Base-by-base conservation (phyloP, 2,329 filamentous ascomycete species). In the Onygena corvina region DNA sequence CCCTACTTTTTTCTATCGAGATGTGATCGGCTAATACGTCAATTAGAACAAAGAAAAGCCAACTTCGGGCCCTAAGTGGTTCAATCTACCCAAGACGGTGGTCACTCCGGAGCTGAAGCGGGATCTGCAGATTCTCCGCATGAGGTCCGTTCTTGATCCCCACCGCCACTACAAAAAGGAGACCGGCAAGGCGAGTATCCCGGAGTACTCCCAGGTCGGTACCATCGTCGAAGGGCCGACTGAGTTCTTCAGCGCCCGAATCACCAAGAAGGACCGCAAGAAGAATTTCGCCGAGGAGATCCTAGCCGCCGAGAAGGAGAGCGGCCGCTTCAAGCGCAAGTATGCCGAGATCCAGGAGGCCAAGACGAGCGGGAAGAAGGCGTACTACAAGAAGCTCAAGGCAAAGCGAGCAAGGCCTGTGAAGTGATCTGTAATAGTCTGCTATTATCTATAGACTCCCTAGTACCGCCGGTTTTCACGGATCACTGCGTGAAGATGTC, bases 121-220 rank as follows among this genome's bases (percentile, higher is more conserved):
- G 57, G 90, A 98, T 63, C 73, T 95, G 46, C 88, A 95, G 66
- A 73, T 96, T 8, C 72, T 98, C 52, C 82, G 86, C 56, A 90
- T 95, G 83, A 81, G 92, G 64, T 83, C 81, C 50, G 82, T 94
- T 16, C 74, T 96, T 18, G 90, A 96, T 57, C 82, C 88, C 0
- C 90, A 96, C 64, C 76, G 84, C 46, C 84, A 90, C 60, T 94
- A 94, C 73, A 93, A 90, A 65, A 96, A 95, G 66, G 82, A 90
- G 47, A 77, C 71, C 46, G 76, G 79, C 49, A 88, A 84, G 62
- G 74, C 77, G 51, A 72, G 79, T 53, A 69, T 83, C 1, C 92
- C 92, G 1, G 80, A 87, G 53, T 96, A 84, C 63, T 93, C 85
- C 16, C 86, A 94, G 59, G 79, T 94, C 23, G 92, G 90, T 50